Evolutionary conservation across 2,329 filamentous ascomycete species (phyloP).

Genomic region (Colletotrichum navitas): DNA sequence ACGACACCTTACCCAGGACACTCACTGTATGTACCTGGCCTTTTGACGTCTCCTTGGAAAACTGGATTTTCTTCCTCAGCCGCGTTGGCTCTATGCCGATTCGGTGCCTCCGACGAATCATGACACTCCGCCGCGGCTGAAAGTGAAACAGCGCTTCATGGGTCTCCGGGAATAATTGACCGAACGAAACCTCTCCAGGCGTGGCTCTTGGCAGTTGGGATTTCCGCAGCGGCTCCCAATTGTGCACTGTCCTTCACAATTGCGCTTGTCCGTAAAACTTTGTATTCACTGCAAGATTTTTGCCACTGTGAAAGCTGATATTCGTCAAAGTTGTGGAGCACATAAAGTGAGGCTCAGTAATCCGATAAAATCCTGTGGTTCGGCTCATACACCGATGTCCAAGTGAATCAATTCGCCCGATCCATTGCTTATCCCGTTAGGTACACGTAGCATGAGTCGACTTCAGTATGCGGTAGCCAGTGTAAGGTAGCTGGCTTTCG

Average conservation of each 20-base stretch:
- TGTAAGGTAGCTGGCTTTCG: background rate
- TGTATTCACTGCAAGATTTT: conserved; percentile 1
- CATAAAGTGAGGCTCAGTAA: conserved; percentile 3
- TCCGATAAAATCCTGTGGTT: conserved; percentile 2
- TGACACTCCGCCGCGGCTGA: conserved; percentile 16
- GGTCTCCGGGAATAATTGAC: conserved; percentile 27
- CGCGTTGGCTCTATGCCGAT: conserved; percentile 2
- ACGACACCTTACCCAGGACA: conserved; percentile 39
- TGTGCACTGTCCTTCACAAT: background rate
- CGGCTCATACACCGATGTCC: background rate
- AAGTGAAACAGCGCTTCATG: conserved; percentile 28
- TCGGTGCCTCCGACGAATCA: background rate
- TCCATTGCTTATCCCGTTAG: conserved; percentile 1
- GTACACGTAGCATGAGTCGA: conserved; percentile 6
- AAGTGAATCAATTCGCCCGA: background rate
- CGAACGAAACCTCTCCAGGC: conserved; percentile 20
- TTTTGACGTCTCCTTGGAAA: conserved; percentile 12
- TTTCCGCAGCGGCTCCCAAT: background rate
- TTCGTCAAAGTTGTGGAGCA: conserved; percentile 3
- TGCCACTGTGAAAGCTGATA: background rate
- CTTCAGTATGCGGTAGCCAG: background rate
- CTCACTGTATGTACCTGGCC: background rate
- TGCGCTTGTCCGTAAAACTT: background rate
- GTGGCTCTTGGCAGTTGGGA: background rate
- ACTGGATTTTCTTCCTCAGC: background rate